Evolutionary conservation across 2,329 filamentous ascomycete genomes (phyloP).

Genomic region (Alternaria consortialis): DNA sequence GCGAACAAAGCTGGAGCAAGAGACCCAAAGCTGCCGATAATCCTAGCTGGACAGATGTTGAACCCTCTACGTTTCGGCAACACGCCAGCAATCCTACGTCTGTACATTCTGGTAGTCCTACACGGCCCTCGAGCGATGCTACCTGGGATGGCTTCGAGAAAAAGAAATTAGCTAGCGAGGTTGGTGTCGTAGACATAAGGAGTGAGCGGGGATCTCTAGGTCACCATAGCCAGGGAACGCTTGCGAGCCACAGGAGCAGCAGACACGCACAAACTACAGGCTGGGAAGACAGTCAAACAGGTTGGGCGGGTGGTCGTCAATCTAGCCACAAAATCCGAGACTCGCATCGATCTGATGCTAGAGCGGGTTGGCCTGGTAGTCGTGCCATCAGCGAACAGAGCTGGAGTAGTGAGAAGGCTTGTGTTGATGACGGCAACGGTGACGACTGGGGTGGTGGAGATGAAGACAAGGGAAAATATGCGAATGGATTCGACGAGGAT

Average conservation of each 20-base stretch:
- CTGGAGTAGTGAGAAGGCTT: constrained; percentile 5
- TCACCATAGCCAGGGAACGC: neutral
- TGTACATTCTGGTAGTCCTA: neutral
- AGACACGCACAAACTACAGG: neutral
- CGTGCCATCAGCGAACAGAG: neutral
- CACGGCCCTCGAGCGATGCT: constrained; percentile 1
- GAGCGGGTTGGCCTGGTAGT: neutral
- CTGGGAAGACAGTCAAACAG: neutral
- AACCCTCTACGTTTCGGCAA: neutral
- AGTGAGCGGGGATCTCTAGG: constrained; percentile 19
- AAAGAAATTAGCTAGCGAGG: constrained; percentile 29
- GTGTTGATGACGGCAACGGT: constrained; percentile 7
- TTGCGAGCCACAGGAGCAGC: neutral
- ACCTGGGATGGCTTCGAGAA: constrained; percentile 35
- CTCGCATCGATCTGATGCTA: neutral
- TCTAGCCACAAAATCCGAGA: neutral
- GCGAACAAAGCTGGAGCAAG: constrained; percentile 1
- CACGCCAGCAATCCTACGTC: neutral
- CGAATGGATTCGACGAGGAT: constrained; percentile 32
- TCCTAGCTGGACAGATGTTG: constrained; percentile 3
- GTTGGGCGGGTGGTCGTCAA: neutral
- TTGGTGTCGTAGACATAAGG: constrained; percentile 22
- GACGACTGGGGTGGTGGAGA: constrained; percentile 6
- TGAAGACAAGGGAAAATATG: constrained; percentile 11
- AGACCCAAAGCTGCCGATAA: constrained; percentile 4